Evolutionary conservation across 2,329 filamentous ascomycete species (phyloP).

Genomic region (Aureobasidium vineae): DNA sequence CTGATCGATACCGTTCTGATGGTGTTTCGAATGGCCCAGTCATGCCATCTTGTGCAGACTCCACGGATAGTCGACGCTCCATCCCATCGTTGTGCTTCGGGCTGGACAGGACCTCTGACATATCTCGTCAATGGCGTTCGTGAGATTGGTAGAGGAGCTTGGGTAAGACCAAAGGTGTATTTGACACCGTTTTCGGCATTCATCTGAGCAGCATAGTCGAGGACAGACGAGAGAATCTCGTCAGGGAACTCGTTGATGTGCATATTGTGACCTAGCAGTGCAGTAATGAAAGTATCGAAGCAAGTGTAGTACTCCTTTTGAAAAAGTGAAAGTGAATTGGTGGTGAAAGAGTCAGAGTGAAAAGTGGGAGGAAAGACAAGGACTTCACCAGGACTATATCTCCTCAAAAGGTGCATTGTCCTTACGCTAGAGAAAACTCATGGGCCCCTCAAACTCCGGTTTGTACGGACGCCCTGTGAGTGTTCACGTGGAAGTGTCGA

Average conservation of each 20-base stretch:
- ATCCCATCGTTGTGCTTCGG: conserved; percentile 54
- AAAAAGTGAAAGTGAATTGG: not conserved
- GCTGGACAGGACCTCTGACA: conserved; percentile 52
- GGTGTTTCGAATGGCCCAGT: conserved; percentile 54
- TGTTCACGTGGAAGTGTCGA: conserved; percentile 19
- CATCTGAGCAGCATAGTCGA: conserved; percentile 49
- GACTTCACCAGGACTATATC: conserved; percentile 19
- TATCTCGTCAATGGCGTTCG: conserved; percentile 49
- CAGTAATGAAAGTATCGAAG: not conserved
- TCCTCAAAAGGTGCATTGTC: conserved; percentile 20
- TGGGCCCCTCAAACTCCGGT: conserved; percentile 5
- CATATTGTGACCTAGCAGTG: conserved; percentile 29
- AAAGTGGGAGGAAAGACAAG: not conserved
- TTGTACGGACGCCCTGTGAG: not conserved
- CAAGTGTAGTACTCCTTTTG: not conserved
- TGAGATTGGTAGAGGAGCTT: conserved; percentile 50
- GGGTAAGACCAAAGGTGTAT: conserved; percentile 55
- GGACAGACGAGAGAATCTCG: conserved; percentile 54
- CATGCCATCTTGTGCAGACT: conserved; percentile 53
- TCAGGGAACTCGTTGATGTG: conserved; percentile 51
- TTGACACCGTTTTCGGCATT: conserved; percentile 50
- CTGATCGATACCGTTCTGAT: conserved; percentile 53
- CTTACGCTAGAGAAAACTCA: conserved; percentile 23
- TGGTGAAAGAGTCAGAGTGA: not conserved
- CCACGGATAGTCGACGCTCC: conserved; percentile 50